Conservation (phyloP, 2,329 filamentous ascomycete species). For the Aspergillus latus region DNA sequence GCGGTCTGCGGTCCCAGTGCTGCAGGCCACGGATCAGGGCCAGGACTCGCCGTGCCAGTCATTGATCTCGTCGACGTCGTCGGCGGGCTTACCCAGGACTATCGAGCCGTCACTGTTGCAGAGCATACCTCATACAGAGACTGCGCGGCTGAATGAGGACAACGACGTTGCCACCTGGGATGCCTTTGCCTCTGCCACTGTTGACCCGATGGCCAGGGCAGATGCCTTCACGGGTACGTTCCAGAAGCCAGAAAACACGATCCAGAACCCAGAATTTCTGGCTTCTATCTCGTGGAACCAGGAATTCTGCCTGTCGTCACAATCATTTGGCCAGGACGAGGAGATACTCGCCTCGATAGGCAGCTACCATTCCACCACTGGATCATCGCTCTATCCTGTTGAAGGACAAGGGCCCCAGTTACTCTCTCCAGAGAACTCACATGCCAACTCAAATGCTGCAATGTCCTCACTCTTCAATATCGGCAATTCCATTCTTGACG, state of each 20-base stretch:
- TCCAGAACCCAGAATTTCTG: neutral
- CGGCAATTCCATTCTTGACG: neutral
- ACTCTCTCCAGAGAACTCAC: neutral
- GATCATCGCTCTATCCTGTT: neutral
- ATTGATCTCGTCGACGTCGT: neutral
- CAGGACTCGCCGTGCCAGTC: neutral
- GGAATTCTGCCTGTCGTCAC: constrained; percentile 6
- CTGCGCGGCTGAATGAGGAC: neutral
- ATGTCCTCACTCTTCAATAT: constrained; percentile 1
- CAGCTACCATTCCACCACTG: constrained; percentile 1
- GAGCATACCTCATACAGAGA: neutral
- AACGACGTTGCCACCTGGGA: no score
- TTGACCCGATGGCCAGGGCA: constrained; percentile 1
- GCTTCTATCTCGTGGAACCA: constrained; percentile 14
- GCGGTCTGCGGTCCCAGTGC: constrained; percentile 12
- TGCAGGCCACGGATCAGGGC: neutral
- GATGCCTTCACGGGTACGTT: neutral
- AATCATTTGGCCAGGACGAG: constrained; percentile 3
- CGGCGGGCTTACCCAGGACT: neutral
- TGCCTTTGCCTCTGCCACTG: neutral
- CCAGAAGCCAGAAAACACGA: neutral
- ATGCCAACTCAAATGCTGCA: neutral
- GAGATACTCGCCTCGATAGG: constrained; percentile 7
- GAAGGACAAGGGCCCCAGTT: neutral
- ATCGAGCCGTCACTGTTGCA: neutral